These are phyloP conservation scores for Breviolum minutum DNA, from an alignment of 73 alveolate species.

Conservation along the genomic window DNA sequence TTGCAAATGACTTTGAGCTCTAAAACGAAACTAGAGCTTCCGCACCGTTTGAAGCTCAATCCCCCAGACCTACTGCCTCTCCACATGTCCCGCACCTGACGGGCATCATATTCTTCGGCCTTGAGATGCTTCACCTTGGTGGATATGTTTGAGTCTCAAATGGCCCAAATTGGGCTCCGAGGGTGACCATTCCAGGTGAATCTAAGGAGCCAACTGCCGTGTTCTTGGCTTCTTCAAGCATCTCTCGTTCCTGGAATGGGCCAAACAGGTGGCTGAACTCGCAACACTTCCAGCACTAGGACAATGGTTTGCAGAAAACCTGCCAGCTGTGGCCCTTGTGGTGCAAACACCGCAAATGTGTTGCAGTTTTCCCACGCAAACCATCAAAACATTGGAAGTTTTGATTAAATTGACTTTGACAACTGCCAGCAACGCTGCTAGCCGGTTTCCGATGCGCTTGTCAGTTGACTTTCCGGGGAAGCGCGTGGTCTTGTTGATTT, in stretches of 20 bases:
- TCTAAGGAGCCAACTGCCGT: conserved; percentile 7
- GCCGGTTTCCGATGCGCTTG: too few species aligned
- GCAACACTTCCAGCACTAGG: not conserved
- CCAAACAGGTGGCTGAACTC: not conserved
- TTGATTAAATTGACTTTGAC: too few species aligned
- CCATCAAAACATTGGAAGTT: too few species aligned
- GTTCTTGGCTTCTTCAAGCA: conserved; percentile 77
- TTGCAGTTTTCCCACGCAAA: too few species aligned
- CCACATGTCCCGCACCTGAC: conserved; percentile 16
- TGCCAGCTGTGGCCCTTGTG: not conserved
- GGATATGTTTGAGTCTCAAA: not conserved
- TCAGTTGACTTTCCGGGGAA: too few species aligned
- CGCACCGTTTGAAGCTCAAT: too few species aligned
- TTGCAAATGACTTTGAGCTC: too few species aligned
- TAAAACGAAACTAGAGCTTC: too few species aligned
- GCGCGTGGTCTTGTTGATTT: too few species aligned
- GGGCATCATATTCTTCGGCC: conserved; percentile 81
- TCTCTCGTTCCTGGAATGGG: conserved; percentile 42
- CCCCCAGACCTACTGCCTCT: not conserved
- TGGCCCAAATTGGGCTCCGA: not conserved
- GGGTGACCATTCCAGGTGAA: not conserved
- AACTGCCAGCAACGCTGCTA: too few species aligned
- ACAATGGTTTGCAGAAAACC: not conserved
- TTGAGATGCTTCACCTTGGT: conserved; percentile 67
- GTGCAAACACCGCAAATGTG: too few species aligned